Conservation (phyloP, 116 monocot genomes). For the Iris pallida region DNA sequence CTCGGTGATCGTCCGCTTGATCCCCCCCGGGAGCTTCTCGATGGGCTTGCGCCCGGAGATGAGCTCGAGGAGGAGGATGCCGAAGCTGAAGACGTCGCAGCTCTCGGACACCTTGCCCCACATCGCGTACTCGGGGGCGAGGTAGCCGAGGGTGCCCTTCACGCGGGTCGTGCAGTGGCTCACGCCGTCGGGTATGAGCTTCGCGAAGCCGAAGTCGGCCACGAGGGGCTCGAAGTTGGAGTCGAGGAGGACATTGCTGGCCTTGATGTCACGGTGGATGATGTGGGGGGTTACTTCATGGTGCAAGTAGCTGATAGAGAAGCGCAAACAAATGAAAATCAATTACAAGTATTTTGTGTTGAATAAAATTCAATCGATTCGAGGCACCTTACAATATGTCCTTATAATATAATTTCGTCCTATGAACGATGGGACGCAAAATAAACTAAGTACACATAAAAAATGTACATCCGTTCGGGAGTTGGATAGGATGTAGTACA, state of each 20-base stretch:
- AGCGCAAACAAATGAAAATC: too few relatives aligned
- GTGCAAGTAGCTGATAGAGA: slow-evolving; percentile 20
- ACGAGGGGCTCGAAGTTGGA: slow-evolving; percentile 30
- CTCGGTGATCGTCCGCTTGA: slow-evolving; percentile 31
- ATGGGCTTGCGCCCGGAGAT: slow-evolving; percentile 37
- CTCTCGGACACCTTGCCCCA: slow-evolving; percentile 37
- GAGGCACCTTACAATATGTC: too few relatives aligned
- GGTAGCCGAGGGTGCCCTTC: slow-evolving; percentile 34
- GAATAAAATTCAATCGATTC: too few relatives aligned
- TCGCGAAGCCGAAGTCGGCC: slow-evolving; percentile 40
- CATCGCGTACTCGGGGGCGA: slow-evolving; percentile 42
- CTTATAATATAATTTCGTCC: too few relatives aligned
- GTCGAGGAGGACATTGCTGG: slow-evolving; percentile 41
- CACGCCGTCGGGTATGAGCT: slow-evolving; percentile 34
- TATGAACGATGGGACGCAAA: too few relatives aligned
- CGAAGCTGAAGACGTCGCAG: slow-evolving; percentile 43
- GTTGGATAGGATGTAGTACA: too few relatives aligned
- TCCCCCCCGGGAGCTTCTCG: slow-evolving; percentile 24
- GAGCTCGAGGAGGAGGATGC: slow-evolving; percentile 39
- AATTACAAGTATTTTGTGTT: too few relatives aligned
- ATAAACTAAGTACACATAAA: too few relatives aligned
- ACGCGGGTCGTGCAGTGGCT: slow-evolving; percentile 34
- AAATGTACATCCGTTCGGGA: too few relatives aligned
- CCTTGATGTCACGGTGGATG: slow-evolving; percentile 45
- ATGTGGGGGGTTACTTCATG: slow-evolving; percentile 34